Evolutionary conservation across 2,329 filamentous ascomycete genomes (phyloP).

Genomic region (Cladorrhinum sp.): DNA sequence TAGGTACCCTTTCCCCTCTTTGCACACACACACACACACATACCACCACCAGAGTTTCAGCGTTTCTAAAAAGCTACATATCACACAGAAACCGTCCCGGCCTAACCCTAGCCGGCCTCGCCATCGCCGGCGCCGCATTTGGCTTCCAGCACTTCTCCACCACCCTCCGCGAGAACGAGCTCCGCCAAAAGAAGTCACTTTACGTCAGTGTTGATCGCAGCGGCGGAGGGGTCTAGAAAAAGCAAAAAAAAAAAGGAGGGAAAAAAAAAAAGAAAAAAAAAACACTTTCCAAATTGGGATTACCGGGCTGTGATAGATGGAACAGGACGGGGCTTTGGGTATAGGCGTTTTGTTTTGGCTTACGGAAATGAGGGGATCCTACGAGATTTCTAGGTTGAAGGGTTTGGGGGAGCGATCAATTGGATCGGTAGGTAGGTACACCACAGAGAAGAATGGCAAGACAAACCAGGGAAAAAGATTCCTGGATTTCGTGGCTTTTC

Average conservation of each 20-base stretch:
- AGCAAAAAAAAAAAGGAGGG: not conserved
- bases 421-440: too few species aligned
- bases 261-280: not conserved
- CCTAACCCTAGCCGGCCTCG: slow-evolving; percentile 35
- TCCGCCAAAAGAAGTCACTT: slow-evolving; percentile 40
- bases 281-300: too few species aligned
- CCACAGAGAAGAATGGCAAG: too few species aligned
- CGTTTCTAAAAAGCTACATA: slow-evolving; percentile 1
- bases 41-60: not conserved
- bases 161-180: slow-evolving; percentile 41
- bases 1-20: too few species aligned
- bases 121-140: slow-evolving; percentile 29
- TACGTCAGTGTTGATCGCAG: slow-evolving; percentile 53
- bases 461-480: too few species aligned
- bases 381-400: not conserved
- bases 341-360: not conserved
- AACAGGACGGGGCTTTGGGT: not conserved
- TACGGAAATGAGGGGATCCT: too few species aligned
- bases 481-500: too few species aligned
- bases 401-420: too few species aligned
- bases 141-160: slow-evolving; percentile 37
- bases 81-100: slow-evolving; percentile 37
- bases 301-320: not conserved
- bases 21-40: too few species aligned
- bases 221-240: slow-evolving; percentile 42